Evolutionary conservation across 2,329 filamentous ascomycete genomes (phyloP), one percentile per base, ranked within the genome.

Genomic region (Lecanicillium sp.): DNA sequence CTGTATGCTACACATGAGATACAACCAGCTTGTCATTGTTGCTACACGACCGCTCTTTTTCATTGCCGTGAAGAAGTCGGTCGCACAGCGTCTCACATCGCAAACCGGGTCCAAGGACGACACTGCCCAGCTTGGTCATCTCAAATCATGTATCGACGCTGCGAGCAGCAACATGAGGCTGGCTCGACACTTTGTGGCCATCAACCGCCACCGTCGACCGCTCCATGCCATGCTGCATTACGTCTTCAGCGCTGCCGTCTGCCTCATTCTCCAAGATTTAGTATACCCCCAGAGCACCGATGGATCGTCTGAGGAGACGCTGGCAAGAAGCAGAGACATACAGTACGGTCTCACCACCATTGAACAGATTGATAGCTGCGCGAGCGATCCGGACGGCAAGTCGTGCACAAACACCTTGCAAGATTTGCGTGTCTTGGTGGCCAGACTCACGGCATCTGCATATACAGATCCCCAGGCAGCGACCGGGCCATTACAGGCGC

Each of bases 1-100:
- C 37, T 68, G 62, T 49, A 52, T 62, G 30, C 51, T 74, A 31
- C 70, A 74, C 43, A 71, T 74, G 69, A 54, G 56, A 37, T 64
- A 67, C 48, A 71, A 73, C 44, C 55, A 72, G 63, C 61, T 73
- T 13, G 44, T 69, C n/a, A 65, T 74, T 33, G 55, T 73, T 12
- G 59, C 67, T 10, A 57, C 69, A 19, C 65, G 70, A 1, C 69
- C 71, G 3, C 57, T 68, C 13, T 66, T 72, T 46, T 63, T 73
- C 32, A 55, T 61, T 6, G 61, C 66, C 2, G 66, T 71, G 18
- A 69, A 69, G 47, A 68, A 61, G 40, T 60, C 62, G 10, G 62
- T 72, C 14, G 65, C 63, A 17, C 64, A 64, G 43, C 57, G 60
- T 19, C 55, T 62, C 13, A 51, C 61, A 40, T 51, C 50, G 20